Evolutionary conservation across 768 basidiomycete genomes (phyloP), one percentile per base, ranked within the genome.

Genomic region (Mycena epipterygia): DNA sequence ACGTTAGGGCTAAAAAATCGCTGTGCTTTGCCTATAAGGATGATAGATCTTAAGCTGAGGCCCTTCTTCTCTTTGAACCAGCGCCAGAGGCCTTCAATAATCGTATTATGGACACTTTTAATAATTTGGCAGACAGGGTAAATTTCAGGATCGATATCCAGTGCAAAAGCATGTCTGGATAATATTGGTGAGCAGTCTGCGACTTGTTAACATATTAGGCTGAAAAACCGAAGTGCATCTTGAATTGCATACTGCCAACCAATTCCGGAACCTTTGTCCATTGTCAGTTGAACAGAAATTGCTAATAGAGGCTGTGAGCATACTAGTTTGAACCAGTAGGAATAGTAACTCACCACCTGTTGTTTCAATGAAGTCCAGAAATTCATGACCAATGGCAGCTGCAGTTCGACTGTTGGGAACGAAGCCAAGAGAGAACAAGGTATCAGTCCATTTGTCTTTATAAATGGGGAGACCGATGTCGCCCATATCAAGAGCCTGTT

Each of bases 351-450:
- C n/a, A 79, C 79, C 76, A n/a, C 73, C 75, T 57, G 41, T 55
- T 27, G 74, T 64, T 46, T 78, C 74, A 30, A 81, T 49, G 21
- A 81, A 73, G 68, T 83, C 82, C 27, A 81, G 75, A 67, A 73
- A 81, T 1, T 80, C 44, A 74, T 83, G 79, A 13, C 76, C 81
- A 41, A 82, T 68, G 12, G 75, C 71, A 8, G 60, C 71, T 13
- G 71, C 55, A 12, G 68, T 66, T 12, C 76, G 73, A 39, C 65
- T 68, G 49, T 81, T 75, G 1, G 79, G 81, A 11, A 82, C 72
- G 33, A 78, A 72, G 30, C 33, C 30, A 37, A 80, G 7, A n/a
- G 71, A 60, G 1, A 75, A 68, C 23, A 77, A n/a, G 8, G 27
- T 46, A 29, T 72, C 77, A 21, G 52, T 73, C 65, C 73, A 79